A percentile compares a stretch with the other conserved stretches of the same genome.
Evolutionary conservation across 2,329 filamentous ascomycete genomes (phyloP).

Genomic region (Zasmidium angulare): DNA sequence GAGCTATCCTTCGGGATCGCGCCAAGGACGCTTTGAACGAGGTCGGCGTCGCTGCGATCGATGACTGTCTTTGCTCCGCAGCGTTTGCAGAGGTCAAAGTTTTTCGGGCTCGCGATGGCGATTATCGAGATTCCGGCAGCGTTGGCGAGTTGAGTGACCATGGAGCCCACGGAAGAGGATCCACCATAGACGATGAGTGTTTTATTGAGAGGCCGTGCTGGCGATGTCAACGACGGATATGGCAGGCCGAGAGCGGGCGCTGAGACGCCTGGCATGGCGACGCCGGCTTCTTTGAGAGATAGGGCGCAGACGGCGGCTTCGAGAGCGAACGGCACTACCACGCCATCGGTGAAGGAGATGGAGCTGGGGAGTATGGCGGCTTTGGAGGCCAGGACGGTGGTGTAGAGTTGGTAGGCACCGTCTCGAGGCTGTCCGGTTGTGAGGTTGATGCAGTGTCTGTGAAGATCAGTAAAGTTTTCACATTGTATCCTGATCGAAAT

Average conservation of each 20-base stretch:
- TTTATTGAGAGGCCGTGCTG: constrained; percentile 16
- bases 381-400: constrained; percentile 27
- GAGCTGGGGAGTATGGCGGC: constrained; percentile 38
- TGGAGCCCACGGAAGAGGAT: constrained; percentile 28
- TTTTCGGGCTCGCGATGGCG: constrained; percentile 27
- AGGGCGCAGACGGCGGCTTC: not conserved
- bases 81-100: constrained; percentile 23
- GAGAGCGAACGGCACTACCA: constrained; percentile 30
- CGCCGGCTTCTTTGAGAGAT: not conserved
- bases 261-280: not conserved
- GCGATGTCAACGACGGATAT: constrained; percentile 17
- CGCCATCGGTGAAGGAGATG: constrained; percentile 36
- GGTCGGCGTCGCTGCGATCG: constrained; percentile 28
- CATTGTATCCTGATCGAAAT: not conserved
- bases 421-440: constrained; percentile 15
- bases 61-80: constrained; percentile 28
- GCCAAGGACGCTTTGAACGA: constrained; percentile 36
- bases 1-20: constrained; percentile 33
- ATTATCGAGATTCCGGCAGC: constrained; percentile 30
- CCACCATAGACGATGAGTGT: constrained; percentile 23
- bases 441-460: constrained; percentile 12
- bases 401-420: constrained; percentile 33
- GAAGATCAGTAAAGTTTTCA: not conserved
- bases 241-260: constrained; percentile 38
- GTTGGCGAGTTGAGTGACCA: constrained; percentile 29